Base-by-base conservation (phyloP, 805 yeast species). In the Metschnikowia santaceciliae region DNA sequence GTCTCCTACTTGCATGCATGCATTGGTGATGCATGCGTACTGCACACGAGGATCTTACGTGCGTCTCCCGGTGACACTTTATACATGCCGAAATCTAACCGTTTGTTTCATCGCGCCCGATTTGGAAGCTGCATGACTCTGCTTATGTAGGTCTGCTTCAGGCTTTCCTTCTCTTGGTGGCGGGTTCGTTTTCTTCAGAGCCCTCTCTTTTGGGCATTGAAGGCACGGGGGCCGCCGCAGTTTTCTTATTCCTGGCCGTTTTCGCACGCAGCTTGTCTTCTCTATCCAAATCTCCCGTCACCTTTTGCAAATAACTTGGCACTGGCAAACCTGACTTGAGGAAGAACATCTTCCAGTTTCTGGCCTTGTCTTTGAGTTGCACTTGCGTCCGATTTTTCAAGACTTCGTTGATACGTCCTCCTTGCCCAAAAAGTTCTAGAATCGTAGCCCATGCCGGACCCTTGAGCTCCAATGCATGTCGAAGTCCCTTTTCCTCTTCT, bases 371-470 rank as follows among this genome's bases (percentile, higher is more conserved):
- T 67, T 94, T 94, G 52, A 94, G 76, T 65, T 94, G 99, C 15
- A 92, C 89, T 61, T 90, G 96, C 3, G 87, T 85, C 64, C 99
- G 76, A 64, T 90, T 88, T 67, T 90, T 92, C 58, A 94, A 75
- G 1, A 84, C 81, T 65, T 94, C 98, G 38, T 84, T 82, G 23
- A 86, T 77, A 42, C 84, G 78, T 3, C 99, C 99, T 7, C 98
- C 98, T 3, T 96, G 88, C 1, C 99, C 99, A 65, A 86, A 88
- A n/a, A 87, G 70, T 61, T 88, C 96, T 43, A 92, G 69, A 47
- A 94, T 94, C 49, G 87, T 87, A 1, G 96, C 77, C 99, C 99
- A 94, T 57, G 86, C 89, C 0, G 98, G 96, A 1, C 99, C 99
- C 56, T 85, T 82, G 20, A 82, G 73, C 56, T 87, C 86, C 51